Evolutionary conservation across 2,329 filamentous ascomycete genomes (phyloP), one percentile per base, ranked within the genome.

Genomic region (Trichocomaceae sp.): DNA sequence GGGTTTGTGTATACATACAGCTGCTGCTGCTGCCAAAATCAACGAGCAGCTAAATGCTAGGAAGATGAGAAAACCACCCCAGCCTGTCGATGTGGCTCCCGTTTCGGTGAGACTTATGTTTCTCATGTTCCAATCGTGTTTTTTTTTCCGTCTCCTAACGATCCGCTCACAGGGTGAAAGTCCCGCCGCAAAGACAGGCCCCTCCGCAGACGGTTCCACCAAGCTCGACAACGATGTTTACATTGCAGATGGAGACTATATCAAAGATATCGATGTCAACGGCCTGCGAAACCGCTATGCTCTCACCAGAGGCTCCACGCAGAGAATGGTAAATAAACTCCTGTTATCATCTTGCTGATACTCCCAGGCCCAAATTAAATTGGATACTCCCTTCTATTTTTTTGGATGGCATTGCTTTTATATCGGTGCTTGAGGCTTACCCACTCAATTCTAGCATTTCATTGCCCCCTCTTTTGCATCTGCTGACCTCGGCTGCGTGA

Each of bases 251-350:
- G 93, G 93, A 65, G 93, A 99, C 75, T 97, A 88, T 72, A 97
- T 99, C 75, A 93, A 95, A 74, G 93, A 99, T 69, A 96, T 99
- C 68, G 93, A 97, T 78, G 90, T 99, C 78, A 99, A 99, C 73
- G 92, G 97, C 74, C 77, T 97, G 67, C 87, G 92, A 61, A 99
- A 97, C 72, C 88, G 92, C 65, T 99, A 99, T 74, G 87, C 91
- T 72, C 81, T 99, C 77, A 99, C 92, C 61, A 97, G 96, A 79
- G 90, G 91, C 67, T 88, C 90, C 66, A 96, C 90, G 62, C 93
- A 97, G 80, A 95, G 96, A 83, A 96, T 93, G 92, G 93, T 99
- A 96, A 95, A 87, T 91, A 86, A 54, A 45, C 75, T 82, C 83
- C 81, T 80, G 76, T 82, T 78, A 78, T 78, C 44, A 73, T 76